A percentile compares a stretch with the other conserved stretches of the same genome.
Conservation (phyloP, 2,329 filamentous ascomycete species). For the Blastomyces silverae region DNA sequence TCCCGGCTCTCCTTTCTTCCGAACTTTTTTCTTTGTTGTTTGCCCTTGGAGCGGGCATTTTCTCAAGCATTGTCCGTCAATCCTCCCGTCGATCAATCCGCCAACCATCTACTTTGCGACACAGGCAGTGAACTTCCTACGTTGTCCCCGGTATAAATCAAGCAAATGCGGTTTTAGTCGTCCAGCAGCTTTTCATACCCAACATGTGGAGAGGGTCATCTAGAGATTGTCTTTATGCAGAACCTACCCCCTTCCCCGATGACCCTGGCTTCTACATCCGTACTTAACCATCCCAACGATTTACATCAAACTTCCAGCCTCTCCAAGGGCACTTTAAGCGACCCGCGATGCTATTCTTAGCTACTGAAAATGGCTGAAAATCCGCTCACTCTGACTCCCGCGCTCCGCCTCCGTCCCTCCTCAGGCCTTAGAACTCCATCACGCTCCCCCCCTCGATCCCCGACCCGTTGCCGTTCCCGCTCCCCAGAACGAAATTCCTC, state of each 20-base stretch:
- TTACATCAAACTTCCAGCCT: slow-evolving; percentile 14
- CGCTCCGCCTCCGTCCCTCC: slow-evolving; percentile 24
- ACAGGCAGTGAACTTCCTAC: neutral
- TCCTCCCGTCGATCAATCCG: slow-evolving; percentile 4
- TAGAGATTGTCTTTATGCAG: slow-evolving; percentile 5
- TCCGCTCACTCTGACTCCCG: slow-evolving; percentile 28
- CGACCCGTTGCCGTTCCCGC: slow-evolving; percentile 34
- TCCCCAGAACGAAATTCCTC: slow-evolving; percentile 35
- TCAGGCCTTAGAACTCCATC: slow-evolving; percentile 18
- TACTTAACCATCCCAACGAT: neutral
- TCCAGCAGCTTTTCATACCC: slow-evolving; percentile 1
- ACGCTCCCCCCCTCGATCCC: slow-evolving; percentile 26
- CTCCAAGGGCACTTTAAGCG: slow-evolving; percentile 22
- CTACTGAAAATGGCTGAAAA: slow-evolving; percentile 30
- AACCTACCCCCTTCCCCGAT: neutral
- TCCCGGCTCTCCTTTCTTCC: neutral
- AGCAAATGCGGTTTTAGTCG: slow-evolving; percentile 1
- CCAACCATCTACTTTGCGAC: slow-evolving; percentile 7
- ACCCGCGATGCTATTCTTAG: slow-evolving; percentile 24
- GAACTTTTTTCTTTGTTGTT: neutral
- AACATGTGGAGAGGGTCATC: slow-evolving; percentile 9
- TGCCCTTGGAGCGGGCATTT: neutral
- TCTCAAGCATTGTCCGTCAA: neutral
- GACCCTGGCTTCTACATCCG: neutral
- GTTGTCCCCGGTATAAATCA: neutral